These are phyloP conservation scores for Magnaporthales sp. DNA, from an alignment of 2,329 filamentous ascomycete genomes.

Conservation along the genomic window DNA sequence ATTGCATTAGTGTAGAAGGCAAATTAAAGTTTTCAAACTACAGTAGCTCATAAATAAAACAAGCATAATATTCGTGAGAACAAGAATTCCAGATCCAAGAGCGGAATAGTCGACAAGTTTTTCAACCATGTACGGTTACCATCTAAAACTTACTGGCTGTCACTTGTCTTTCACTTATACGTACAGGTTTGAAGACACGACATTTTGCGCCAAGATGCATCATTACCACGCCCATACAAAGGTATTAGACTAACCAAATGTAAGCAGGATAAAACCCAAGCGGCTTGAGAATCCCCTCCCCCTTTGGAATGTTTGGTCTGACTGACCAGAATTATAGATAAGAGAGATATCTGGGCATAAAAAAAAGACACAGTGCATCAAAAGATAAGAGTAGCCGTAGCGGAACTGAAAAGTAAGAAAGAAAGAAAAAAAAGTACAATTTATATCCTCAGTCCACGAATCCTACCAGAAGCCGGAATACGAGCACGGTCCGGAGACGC, in stretches of 20 bases:
- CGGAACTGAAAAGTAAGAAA: background rate
- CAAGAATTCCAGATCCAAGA: background rate
- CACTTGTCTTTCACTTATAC: background rate
- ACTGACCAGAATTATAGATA: background rate
- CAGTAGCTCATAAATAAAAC: background rate
- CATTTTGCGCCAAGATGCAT: background rate
- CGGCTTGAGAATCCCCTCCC: background rate
- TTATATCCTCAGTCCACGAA: background rate
- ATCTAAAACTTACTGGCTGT: background rate
- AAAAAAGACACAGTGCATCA: background rate
- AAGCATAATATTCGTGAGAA: background rate
- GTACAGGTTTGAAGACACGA: background rate
- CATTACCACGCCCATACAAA: background rate
- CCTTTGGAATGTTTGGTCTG: background rate
- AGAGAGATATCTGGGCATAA: background rate
- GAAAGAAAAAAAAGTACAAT: background rate
- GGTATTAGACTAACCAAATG: background rate
- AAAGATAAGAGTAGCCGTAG: background rate
- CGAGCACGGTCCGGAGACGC: constrained; percentile 26
- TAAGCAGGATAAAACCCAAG: background rate
- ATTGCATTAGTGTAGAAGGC: background rate
- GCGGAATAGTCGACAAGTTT: background rate
- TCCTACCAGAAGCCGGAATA: background rate
- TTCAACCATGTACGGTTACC: background rate
- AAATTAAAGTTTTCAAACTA: background rate